These are phyloP conservation scores for Tolypocladium album DNA, from an alignment of 2,329 filamentous ascomycete species.

Conservation along the genomic window DNA sequence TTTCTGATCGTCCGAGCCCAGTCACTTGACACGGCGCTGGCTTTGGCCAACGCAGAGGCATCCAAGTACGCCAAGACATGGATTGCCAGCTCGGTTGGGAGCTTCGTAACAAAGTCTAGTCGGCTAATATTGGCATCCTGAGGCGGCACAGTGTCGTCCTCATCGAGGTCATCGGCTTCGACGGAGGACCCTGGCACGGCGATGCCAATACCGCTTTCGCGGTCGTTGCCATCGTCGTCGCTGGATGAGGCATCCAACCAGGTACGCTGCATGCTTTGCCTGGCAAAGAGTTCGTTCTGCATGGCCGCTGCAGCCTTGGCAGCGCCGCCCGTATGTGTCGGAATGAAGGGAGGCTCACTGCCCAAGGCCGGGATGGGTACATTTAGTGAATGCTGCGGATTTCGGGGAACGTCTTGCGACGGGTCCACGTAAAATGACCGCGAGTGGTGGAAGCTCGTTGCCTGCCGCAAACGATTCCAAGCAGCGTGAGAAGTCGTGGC, in stretches of 20 bases:
- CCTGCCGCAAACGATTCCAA: slow-evolving; percentile 42
- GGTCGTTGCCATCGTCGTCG: slow-evolving; percentile 40
- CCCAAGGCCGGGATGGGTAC: slow-evolving; percentile 37
- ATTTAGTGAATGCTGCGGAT: slow-evolving; percentile 17
- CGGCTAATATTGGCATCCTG: slow-evolving; percentile 34
- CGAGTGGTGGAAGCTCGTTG: slow-evolving; percentile 37
- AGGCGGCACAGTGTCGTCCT: slow-evolving; percentile 16
- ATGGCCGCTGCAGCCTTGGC: slow-evolving; percentile 50
- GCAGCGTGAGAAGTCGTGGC: slow-evolving; percentile 38
- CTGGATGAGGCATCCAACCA: slow-evolving; percentile 27
- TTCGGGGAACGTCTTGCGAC: slow-evolving; percentile 14
- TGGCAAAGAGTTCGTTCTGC: slow-evolving; percentile 39
- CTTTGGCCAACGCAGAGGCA: slow-evolving; percentile 36
- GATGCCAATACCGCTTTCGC: slow-evolving; percentile 56
- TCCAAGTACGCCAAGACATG: slow-evolving; percentile 48
- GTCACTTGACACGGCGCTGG: slow-evolving; percentile 35
- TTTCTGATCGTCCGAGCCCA: slow-evolving; percentile 40
- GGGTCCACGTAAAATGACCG: slow-evolving; percentile 31
- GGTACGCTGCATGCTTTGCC: slow-evolving; percentile 25
- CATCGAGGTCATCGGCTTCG: slow-evolving; percentile 24
- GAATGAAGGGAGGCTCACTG: slow-evolving; percentile 49
- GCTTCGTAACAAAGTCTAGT: slow-evolving; percentile 44
- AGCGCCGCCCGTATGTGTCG: slow-evolving; percentile 46
- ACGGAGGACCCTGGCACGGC: slow-evolving; percentile 33
- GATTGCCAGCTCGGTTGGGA: slow-evolving; percentile 49